Evolutionary conservation across 768 basidiomycete species (phyloP).

Genomic region (Roridomyces roridus): DNA sequence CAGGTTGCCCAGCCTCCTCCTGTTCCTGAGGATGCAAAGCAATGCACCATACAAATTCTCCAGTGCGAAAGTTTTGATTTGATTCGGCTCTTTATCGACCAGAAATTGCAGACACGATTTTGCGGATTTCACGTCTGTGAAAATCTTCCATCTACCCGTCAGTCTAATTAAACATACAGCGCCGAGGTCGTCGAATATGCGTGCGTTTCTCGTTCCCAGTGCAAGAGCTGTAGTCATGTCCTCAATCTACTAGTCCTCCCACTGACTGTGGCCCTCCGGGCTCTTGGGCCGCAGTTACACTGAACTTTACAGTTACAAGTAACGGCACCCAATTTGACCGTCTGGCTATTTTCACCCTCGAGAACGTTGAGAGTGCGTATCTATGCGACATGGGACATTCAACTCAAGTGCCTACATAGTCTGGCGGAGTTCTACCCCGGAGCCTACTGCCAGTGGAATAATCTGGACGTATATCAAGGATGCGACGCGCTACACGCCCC

Average conservation of each 20-base stretch:
- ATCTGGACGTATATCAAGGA: conserved; percentile 84
- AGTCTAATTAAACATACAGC: conserved; percentile 38
- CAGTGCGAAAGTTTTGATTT: conserved; percentile 45
- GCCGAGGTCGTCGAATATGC: conserved; percentile 67
- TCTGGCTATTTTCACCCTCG: conserved; percentile 74
- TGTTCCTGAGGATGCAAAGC: conserved; percentile 62
- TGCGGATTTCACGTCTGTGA: conserved; percentile 68
- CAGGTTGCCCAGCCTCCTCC: conserved; percentile 78
- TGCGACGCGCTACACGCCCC: conserved; percentile 71
- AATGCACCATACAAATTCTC: conserved; percentile 72
- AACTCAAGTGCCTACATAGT: neutral
- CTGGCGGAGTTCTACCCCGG: conserved; percentile 83
- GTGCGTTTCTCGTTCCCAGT: conserved; percentile 42
- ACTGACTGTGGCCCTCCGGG: conserved; percentile 72
- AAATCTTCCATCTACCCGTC: conserved; percentile 44
- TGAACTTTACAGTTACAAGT: conserved; percentile 80
- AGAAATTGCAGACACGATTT: conserved; percentile 64
- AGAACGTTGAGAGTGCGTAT: conserved; percentile 74
- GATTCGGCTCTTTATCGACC: neutral
- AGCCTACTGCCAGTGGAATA: conserved; percentile 75
- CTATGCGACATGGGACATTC: neutral
- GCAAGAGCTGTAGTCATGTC: neutral
- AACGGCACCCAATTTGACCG: conserved; percentile 83
- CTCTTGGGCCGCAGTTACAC: conserved; percentile 75
- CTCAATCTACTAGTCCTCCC: conserved; percentile 63